A percentile compares a stretch with the other conserved stretches of the same genome.
Evolutionary conservation across 176 grass and related monocot genomes (phyloP).

Genomic region (Sorghum bicolor): Sorghum_bicolor_NCBIv3 NC_012870.2:66986001-66986500

Average conservation of each 20-base stretch:
- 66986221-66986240: not conserved
- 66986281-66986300: not conserved
- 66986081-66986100: not conserved
- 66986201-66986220: not conserved
- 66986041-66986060: slow-evolving; percentile 28
- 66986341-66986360: not conserved
- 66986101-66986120: not conserved
- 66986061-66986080: slow-evolving; percentile 4
- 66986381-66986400: not conserved
- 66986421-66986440: not conserved
- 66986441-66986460: not conserved
- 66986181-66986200: not conserved
- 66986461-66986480: not conserved
- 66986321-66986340: not conserved
- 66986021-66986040: not conserved
- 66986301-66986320: not conserved
- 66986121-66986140: not conserved
- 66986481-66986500: not conserved
- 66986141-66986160: not conserved
- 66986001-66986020: not conserved
- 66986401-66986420: not conserved
- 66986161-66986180: too few relatives aligned
- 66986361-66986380: not conserved
- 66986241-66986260: not conserved
- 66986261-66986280: not conserved